A percentile compares a stretch with the other conserved stretches of the same genome.
These are phyloP conservation scores for Lepidium didymum DNA, from an alignment of 345 rosid genomes.

Conservation along the genomic window DNA sequence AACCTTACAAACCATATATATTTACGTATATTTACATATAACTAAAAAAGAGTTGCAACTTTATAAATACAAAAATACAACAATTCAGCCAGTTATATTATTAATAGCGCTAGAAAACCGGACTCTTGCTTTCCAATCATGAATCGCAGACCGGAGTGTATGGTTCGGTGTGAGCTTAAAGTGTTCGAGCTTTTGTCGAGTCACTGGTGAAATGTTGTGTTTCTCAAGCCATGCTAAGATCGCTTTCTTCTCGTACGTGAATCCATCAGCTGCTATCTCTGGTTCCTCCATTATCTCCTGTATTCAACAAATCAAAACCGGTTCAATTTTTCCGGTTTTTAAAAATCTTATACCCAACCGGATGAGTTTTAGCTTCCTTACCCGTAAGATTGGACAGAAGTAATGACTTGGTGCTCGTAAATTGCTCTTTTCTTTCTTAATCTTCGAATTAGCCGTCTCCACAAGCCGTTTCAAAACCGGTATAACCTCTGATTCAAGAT, in stretches of 20 bases:
- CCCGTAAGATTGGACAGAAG: conserved; percentile 85
- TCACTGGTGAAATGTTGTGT: conserved; percentile 68
- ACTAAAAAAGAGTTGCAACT: not conserved
- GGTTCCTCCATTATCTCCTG: conserved; percentile 89
- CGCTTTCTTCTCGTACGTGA: conserved; percentile 71
- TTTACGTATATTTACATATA: not conserved
- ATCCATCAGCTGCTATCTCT: conserved; percentile 78
- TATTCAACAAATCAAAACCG: not conserved
- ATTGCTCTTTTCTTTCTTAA: conserved; percentile 36
- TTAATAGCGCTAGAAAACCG: conserved; percentile 16
- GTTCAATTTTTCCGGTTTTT: not conserved
- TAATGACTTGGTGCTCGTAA: conserved; percentile 58
- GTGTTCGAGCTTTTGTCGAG: conserved; percentile 54
- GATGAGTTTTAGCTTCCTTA: conserved; percentile 2
- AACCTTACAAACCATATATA: not conserved
- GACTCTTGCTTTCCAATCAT: conserved; percentile 62
- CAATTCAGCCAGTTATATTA: not conserved
- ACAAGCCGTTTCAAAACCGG: conserved; percentile 65
- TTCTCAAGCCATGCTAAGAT: conserved; percentile 72
- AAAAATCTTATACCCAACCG: not conserved
- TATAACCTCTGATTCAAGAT: conserved; percentile 63
- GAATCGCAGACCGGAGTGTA: conserved; percentile 64
- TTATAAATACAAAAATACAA: not conserved
- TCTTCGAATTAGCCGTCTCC: conserved; percentile 44
- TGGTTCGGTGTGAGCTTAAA: conserved; percentile 51